Evolutionary conservation across 306 rosid species (phyloP).

Genomic region (Cercis canadensis): DNA sequence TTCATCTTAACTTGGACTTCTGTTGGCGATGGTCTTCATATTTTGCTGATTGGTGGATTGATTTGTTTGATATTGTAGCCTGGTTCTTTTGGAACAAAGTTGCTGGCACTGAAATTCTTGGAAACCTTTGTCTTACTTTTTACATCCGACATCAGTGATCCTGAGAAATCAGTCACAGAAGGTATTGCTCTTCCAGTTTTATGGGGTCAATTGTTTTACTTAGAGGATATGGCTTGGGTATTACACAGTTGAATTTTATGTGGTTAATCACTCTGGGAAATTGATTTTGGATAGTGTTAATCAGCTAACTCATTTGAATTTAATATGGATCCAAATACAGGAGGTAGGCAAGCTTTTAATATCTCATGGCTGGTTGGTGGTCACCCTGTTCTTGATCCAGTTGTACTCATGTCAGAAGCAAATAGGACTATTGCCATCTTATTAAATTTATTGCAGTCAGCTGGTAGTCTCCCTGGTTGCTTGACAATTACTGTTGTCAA

Average conservation of each 20-base stretch:
- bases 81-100: constrained; percentile 68
- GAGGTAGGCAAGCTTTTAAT: constrained; percentile 63
- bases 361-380: constrained; percentile 82
- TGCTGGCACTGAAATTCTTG: constrained; percentile 89
- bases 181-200: constrained; percentile 60
- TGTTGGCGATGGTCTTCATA: constrained; percentile 23
- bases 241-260: constrained; percentile 15
- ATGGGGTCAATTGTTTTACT: constrained; percentile 8
- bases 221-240: constrained; percentile 27
- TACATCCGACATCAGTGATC: constrained; percentile 63
- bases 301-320: constrained; percentile 35
- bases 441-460: constrained; percentile 76
- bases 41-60: constrained; percentile 44
- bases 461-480: constrained; percentile 73
- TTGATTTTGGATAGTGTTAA: constrained; percentile 26
- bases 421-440: constrained; percentile 73
- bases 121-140: constrained; percentile 82
- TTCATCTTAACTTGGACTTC: constrained; percentile 21
- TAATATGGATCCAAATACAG: constrained; percentile 46
- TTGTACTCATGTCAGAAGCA: constrained; percentile 79
- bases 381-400: constrained; percentile 84
- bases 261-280: neutral
- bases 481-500: constrained; percentile 77
- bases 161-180: constrained; percentile 64
- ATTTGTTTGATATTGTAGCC: constrained; percentile 75